Evolutionary conservation across 768 basidiomycete genomes (phyloP), one percentile per base, ranked within the genome.

Genomic region (Bullera alba): DNA sequence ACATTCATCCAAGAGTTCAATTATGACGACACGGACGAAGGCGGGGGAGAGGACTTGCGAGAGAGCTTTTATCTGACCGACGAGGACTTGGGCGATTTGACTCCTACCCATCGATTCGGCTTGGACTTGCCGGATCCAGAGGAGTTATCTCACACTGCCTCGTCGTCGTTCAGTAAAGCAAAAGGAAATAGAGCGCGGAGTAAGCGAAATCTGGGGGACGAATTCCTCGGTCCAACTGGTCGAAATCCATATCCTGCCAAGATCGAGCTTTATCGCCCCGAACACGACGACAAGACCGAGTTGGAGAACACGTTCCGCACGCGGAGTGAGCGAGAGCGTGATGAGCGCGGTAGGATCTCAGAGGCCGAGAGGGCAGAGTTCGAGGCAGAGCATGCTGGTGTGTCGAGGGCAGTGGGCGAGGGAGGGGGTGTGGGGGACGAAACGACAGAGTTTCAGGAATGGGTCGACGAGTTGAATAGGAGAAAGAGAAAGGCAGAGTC

Each of bases 401-500:
- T n/a, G n/a, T n/a, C n/a, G n/a, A n/a, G n/a, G 19, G 37, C 8
- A 21, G 22, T 39, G 12, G 19, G 22, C 7, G 37, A 39, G 7
- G 37, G 22, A 39, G 32, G 10, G 32, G 10, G 8, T 8, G 32
- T 10, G 8, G 37, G 22, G 19, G 37, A 39, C 12, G 37, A 39
- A 21, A 10, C 22, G 7, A 8, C n/a, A 8, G 32, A 34, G 8
- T 10, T 10, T 39, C 14, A 10, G 10, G 42, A 43, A 6, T 21
- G 14, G 14, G 21, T 26, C 7, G 14, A 8, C 45, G 67, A 69
- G 42, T 23, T 60, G 28, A 45, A 50, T 19, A 46, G 60, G 21
- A 45, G 64, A 32, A 63, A 61, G 38, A 49, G 57, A 39, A 60
- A 62, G 32, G 54, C 61, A 2, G 69, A 71, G 10, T 56, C 50